Base-by-base conservation (phyloP, 1,139 yeast genomes). In the Arxiozyma bovina region DNA sequence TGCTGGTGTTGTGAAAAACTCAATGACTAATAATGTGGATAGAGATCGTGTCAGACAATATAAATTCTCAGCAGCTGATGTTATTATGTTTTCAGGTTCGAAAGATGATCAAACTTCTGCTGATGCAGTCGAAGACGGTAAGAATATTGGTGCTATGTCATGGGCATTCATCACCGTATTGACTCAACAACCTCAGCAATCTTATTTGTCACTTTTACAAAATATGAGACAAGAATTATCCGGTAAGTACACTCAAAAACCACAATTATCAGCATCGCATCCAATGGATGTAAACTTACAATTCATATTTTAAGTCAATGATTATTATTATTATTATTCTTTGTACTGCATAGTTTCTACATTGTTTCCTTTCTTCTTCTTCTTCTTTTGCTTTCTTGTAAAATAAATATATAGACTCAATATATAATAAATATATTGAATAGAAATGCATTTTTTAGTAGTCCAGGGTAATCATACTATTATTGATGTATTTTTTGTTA, bases 71-170 rank as follows among this genome's bases (percentile, higher is more conserved):
- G 86, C 95, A 1, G 96, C 96, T 1, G 97, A 91, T 72, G 91
- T 87, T 44, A 81, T 91, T 42, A 81, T 86, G 71, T 76, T 91
- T 55, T 84, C 94, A 12, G 98, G 98, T 12, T 90, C 97, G 66
- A 89, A 88, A 71, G 97, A 91, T 71, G 82, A 84, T 57, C 97
- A 83, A 66, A 80, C 83, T 0, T 67, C 73, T 56, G 96, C 96
- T 6, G 96, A 89, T 69, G 87, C 97, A 0, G 75, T 74, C 30
- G 91, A 86, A 66, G 82, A 81, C 52, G 96, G 96, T 27, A 73
- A 73, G 47, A 82, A 87, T 47, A 89, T 96, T 0, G 98, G 98
- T 56, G 98, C 98, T 23, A 88, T 91, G 96, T 86, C 96, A 51
- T 89, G 85, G 77, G 87, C 97, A 0, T 90, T 91, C 66, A 80